Evolutionary conservation across 805 yeast species (phyloP).

Genomic region (Candida sakaeoensis): DNA sequence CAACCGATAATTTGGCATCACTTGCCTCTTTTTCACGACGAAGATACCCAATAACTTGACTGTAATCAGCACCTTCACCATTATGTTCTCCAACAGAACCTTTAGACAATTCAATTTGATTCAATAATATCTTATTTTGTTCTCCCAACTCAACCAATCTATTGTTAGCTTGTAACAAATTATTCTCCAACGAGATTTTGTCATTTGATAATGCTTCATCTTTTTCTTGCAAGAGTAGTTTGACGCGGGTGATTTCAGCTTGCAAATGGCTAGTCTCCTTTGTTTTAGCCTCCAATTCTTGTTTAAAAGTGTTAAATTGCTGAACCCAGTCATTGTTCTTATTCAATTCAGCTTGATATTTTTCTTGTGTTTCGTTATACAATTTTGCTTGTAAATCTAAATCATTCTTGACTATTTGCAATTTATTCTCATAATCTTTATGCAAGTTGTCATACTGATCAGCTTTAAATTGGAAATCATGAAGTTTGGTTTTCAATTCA

Average conservation of each 20-base stretch:
- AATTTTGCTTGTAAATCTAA: constrained; percentile 41
- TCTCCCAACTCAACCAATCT: constrained; percentile 54
- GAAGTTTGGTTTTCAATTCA: constrained; percentile 21
- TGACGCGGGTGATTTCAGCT: constrained; percentile 10
- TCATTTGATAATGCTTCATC: constrained; percentile 21
- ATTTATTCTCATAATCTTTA: constrained; percentile 27
- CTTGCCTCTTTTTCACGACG: constrained; percentile 74
- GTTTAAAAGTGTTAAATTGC: constrained; percentile 20
- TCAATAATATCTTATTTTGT: constrained; percentile 67
- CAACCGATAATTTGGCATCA: constrained; percentile 43
- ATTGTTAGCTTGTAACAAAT: constrained; percentile 38
- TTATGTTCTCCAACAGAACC: constrained; percentile 6
- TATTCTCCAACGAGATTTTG: constrained; percentile 22
- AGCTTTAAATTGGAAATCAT: constrained; percentile 26
- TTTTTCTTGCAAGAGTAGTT: constrained; percentile 14
- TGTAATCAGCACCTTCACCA: constrained; percentile 15
- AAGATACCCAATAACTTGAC: constrained; percentile 55
- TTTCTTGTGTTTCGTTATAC: constrained; percentile 47
- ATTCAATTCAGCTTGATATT: constrained; percentile 53
- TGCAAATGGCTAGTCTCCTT: constrained; percentile 10
- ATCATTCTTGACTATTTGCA: constrained; percentile 26
- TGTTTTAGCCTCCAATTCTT: constrained; percentile 15
- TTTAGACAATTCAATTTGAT: constrained; percentile 53
- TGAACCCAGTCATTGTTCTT: constrained; percentile 51
- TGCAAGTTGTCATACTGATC: constrained; percentile 31